phyloP scores from a whole-genome alignment of 768 basidiomycete species.

The Boletus vermiculosoides region DNA sequence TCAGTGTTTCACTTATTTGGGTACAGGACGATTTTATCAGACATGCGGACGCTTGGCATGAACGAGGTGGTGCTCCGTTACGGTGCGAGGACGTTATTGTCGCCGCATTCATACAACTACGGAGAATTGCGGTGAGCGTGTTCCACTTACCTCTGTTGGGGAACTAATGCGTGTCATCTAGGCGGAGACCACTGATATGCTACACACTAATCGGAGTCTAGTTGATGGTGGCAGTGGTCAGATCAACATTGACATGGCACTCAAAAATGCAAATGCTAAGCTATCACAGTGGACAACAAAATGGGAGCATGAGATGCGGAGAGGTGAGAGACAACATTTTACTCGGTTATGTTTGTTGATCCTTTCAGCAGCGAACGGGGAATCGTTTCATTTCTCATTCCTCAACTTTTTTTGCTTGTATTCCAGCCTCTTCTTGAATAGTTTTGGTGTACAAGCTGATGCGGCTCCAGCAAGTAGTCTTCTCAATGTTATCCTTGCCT shows the following conservation, averaged over 20 bases:
- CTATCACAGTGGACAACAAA: slow-evolving; percentile 68
- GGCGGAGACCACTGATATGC: slow-evolving; percentile 80
- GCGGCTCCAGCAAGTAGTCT: slow-evolving; percentile 49
- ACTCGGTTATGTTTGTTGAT: slow-evolving; percentile 1
- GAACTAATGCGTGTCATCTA: slow-evolving; percentile 26
- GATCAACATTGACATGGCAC: slow-evolving; percentile 69
- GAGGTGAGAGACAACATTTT: slow-evolving; percentile 43
- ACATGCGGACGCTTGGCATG: slow-evolving; percentile 70
- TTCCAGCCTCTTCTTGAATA: slow-evolving; percentile 80
- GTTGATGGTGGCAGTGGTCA: slow-evolving; percentile 50
- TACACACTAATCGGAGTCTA: slow-evolving; percentile 52
- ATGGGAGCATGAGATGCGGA: slow-evolving; percentile 73
- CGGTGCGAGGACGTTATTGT: slow-evolving; percentile 83
- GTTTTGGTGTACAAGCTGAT: slow-evolving; percentile 72
- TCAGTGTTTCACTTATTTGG: slow-evolving; percentile 12
- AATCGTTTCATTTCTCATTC: slow-evolving; percentile 74
- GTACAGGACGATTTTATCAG: slow-evolving; percentile 67
- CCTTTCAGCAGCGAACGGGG: slow-evolving; percentile 55
- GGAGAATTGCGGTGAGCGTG: slow-evolving; percentile 69
- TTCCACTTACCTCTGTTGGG: neutral
- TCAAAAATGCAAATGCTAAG: slow-evolving; percentile 70
- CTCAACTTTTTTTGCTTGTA: slow-evolving; percentile 75
- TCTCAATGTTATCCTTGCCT: slow-evolving; percentile 2
- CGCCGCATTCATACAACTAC: slow-evolving; percentile 71
- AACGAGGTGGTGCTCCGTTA: slow-evolving; percentile 46